Conservation (phyloP, 1,284 basidiomycete species). For the Trametes hirsuta region DNA sequence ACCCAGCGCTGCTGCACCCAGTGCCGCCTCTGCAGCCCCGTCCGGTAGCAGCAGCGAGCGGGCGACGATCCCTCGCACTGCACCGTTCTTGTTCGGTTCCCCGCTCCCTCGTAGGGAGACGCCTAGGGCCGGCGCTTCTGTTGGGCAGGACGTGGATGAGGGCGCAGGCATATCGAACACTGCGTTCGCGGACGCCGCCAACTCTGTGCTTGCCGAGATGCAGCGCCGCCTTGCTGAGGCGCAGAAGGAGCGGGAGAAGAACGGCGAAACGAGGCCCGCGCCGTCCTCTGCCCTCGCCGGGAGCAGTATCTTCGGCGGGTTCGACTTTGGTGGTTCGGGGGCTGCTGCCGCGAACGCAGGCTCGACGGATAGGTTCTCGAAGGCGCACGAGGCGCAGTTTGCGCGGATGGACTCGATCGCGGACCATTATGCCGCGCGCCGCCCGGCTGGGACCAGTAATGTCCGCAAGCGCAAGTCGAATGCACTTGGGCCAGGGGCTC, state of each 20-base stretch:
- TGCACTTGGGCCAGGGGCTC: constrained; percentile 32
- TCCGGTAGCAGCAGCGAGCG: background rate
- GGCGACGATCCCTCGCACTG: constrained; percentile 33
- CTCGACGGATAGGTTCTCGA: constrained; percentile 52
- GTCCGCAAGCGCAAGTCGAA: constrained; percentile 48
- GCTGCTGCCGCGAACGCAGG: background rate
- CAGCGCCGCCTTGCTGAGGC: constrained; percentile 60
- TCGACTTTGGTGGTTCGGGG: background rate
- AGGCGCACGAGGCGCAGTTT: constrained; percentile 65
- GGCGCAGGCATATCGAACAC: constrained; percentile 48
- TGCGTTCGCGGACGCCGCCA: constrained; percentile 63
- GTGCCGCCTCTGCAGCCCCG: background rate
- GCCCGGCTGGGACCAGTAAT: constrained; percentile 36
- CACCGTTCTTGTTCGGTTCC: constrained; percentile 75
- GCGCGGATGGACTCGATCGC: constrained; percentile 78
- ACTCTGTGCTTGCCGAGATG: constrained; percentile 76
- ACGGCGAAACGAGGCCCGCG: constrained; percentile 2
- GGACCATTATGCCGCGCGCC: constrained; percentile 57
- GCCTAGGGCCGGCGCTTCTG: background rate
- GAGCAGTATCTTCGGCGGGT: constrained; percentile 4
- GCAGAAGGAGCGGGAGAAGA: constrained; percentile 13
- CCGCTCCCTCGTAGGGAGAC: constrained; percentile 58
- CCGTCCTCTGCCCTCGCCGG: background rate
- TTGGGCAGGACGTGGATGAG: background rate
- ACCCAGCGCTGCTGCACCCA: background rate